Conservation (phyloP, 2,329 filamentous ascomycete genomes). For the Metarhizium humberi region DNA sequence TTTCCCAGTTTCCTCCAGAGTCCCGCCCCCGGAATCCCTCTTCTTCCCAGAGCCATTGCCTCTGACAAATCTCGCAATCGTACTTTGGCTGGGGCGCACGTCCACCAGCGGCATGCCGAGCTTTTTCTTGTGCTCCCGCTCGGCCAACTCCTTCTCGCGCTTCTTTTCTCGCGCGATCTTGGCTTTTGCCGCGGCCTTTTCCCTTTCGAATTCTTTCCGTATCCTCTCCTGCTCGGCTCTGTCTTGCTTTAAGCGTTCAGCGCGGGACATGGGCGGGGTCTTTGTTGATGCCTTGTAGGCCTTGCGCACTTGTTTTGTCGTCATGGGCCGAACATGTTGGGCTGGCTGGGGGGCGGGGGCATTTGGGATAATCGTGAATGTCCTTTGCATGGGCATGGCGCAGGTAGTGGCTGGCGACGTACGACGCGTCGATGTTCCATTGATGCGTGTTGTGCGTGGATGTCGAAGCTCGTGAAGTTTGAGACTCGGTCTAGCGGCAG, state of each 20-base stretch:
- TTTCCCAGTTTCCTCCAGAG: not conserved
- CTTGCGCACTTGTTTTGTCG: conserved; percentile 31
- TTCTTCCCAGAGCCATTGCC: conserved; percentile 23
- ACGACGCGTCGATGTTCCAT: not conserved
- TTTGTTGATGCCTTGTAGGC: conserved; percentile 27
- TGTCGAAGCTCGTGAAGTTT: not conserved
- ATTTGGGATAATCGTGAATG: conserved; percentile 34
- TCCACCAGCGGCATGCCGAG: conserved; percentile 44
- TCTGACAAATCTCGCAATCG: conserved; percentile 43
- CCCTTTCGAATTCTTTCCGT: conserved; percentile 40
- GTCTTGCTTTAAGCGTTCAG: conserved; percentile 29
- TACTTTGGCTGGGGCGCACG: conserved; percentile 47
- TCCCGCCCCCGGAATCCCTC: conserved; percentile 15
- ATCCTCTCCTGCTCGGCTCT: conserved; percentile 45
- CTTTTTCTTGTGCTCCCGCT: conserved; percentile 39
- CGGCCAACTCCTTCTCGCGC: conserved; percentile 41
- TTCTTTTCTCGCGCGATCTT: conserved; percentile 44
- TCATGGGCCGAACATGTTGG: conserved; percentile 21
- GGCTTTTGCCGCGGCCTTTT: conserved; percentile 37
- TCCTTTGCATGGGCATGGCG: conserved; percentile 30
- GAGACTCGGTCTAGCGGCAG: too few species aligned
- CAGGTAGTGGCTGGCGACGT: not conserved
- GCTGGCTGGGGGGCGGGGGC: conserved; percentile 6
- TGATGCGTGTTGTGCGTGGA: not conserved
- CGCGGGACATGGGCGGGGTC: conserved; percentile 27